Base-by-base conservation (phyloP, 2,329 filamentous ascomycete genomes). In the Dactylonectria estremocensis region DNA sequence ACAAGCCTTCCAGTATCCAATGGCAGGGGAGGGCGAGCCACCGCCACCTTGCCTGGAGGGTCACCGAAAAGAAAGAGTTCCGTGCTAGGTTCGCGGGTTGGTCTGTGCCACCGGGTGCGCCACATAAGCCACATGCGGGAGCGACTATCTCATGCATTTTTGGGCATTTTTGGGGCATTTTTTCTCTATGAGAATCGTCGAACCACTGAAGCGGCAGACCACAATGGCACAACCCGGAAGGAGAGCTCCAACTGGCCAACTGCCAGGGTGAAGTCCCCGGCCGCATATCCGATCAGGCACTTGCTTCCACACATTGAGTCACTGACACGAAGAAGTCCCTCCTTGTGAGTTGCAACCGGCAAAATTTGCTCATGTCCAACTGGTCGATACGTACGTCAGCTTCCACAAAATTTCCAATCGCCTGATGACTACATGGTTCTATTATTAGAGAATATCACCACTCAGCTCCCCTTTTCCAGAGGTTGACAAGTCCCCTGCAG, bases 1-100 rank as follows among this genome's bases (percentile, higher is more conserved):
- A 76, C 72, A 76, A 69, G 74, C 68, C 45, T 58, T 45, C 58
- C 48, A 57, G 28, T 18, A 14, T 13, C 48, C 64, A 37, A 61
- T 46, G 40, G 46, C 33, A 69, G 61, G 64, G 13, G 40, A 50
- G 14, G 40, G 24, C 28, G 45, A 68, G 61, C 66, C 62, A 65
- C 66, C 66, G 62, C 66, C 61, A 66, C 62, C 53, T 68, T 46
- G 61, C 52, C 31, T 60, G 46, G 56, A 55, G n/a, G 56, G 65
- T 57, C 49, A 56, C 56, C 57, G 35, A 58, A 52, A 58, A 46
- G 64, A 58, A 20, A 58, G 37, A 62, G 16, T 18, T 28, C n/a
- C 8, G 13, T n/a, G 46, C 58, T 28, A 22, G n/a, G 53, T 52
- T 46, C 33, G 8, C 31, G 31, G 11, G 8, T 1, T 14, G 58